Evolutionary conservation across 208 protist genomes (phyloP), one percentile per base, ranked within the genome.

Genomic region (Balamuthia mandrillaris): DNA sequence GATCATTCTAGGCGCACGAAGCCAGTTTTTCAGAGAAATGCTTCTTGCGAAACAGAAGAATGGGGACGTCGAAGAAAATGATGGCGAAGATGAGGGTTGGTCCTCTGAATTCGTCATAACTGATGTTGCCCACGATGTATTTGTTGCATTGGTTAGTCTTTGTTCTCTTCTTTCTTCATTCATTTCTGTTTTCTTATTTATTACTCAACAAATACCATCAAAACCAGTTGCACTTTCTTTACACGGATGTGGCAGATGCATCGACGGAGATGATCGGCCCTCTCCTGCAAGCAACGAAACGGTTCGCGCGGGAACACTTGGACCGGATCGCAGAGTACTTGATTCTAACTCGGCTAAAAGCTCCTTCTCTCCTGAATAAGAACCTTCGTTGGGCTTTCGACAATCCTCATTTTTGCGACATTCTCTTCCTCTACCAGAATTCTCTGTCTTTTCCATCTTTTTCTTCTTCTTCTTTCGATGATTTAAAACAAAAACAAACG

Each of bases 311-410:
- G 41, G 75, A 83, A 31, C 75, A 83, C 56, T 18, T 83, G 3
- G 75, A 83, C 0, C 61, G 75, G 37, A 83, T 83, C 37, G 61
- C 52, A 10, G 75, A 83, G 41, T 83, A 83, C 29, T 51, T 83
- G 39, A 83, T 83, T 2, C 75, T 83, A 2, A 83, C 75, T 12
- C 75, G 75, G 7, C 75, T 83, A 14, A 83, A 63, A 44, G 66
- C 75, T 21, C 52, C 75, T 24, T 83, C 75, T 12, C 66, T 24
- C 14, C 42, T 83, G 75, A 68, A 68, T 44, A 83, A 83, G 37
- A 41, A 83, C 14, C 33, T 83, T 27, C 61, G 74, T 31, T 83
- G 75, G 75, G 75, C 52, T 35, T 83, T 83, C 75, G 54, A 83
- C 56, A 83, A 83, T 24, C 75, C 49, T 0, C 54, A 4, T 2